A percentile compares a stretch with the other conserved stretches of the same genome.
Conservation (phyloP, 371 early-diverging fungal genomes). For the Globomyces sp. region DNA sequence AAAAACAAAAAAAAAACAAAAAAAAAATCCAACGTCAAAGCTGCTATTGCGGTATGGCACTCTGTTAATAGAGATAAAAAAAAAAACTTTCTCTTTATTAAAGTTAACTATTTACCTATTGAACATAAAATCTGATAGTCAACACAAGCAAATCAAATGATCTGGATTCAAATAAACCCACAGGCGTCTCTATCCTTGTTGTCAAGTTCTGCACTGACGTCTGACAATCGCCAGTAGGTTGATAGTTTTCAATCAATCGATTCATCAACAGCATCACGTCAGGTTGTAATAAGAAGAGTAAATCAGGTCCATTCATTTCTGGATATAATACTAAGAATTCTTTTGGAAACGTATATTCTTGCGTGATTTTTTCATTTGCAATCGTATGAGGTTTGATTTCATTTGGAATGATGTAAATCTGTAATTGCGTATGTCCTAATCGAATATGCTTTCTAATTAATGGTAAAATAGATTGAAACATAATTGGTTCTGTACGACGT, state of each 20-base stretch:
- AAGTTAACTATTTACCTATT: too few relatives aligned
- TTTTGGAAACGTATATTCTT: not conserved
- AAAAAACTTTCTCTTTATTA: too few relatives aligned
- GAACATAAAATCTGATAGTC: too few relatives aligned
- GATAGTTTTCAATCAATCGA: not conserved
- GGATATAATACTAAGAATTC: not conserved
- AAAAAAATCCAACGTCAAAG: not conserved
- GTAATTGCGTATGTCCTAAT: not conserved
- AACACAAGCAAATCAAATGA: too few relatives aligned
- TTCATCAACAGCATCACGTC: not conserved
- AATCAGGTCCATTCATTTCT: not conserved
- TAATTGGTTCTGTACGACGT: not conserved
- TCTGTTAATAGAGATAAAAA: too few relatives aligned
- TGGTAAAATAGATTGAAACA: constrained; percentile 4
- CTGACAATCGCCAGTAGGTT: not conserved
- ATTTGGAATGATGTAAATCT: not conserved
- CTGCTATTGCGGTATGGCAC: too few relatives aligned
- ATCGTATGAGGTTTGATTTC: not conserved
- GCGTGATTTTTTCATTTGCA: not conserved
- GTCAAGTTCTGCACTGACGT: not conserved
- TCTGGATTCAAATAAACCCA: too few relatives aligned
- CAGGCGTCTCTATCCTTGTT: too few relatives aligned
- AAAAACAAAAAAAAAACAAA: too few relatives aligned
- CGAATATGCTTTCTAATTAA: not conserved
- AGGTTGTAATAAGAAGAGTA: not conserved